These are phyloP conservation scores for Penicillium sp. DNA, from an alignment of 2,329 filamentous ascomycete genomes.

Conservation along the genomic window DNA sequence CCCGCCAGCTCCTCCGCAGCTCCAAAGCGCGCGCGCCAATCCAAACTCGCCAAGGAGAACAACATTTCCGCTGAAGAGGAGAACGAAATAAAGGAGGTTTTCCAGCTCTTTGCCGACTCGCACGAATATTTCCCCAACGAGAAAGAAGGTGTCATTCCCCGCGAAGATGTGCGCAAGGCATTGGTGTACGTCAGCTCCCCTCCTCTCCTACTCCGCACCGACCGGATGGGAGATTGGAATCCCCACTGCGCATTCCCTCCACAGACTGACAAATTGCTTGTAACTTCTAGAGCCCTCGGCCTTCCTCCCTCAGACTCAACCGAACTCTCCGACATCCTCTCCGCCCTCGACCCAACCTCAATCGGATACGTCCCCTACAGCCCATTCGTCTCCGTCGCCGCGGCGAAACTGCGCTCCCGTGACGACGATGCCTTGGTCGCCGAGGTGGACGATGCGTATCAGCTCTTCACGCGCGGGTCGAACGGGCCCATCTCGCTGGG, in stretches of 20 bases:
- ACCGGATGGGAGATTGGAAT: neutral
- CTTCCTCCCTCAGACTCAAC: slow-evolving; percentile 65
- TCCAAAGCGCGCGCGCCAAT: slow-evolving; percentile 61
- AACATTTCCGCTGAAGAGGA: slow-evolving; percentile 84
- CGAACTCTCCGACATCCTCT: slow-evolving; percentile 77
- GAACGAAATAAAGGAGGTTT: slow-evolving; percentile 88
- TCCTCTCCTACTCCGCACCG: neutral
- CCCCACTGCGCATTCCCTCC: neutral
- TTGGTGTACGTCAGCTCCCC: slow-evolving; percentile 63
- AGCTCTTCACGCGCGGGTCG: slow-evolving; percentile 69
- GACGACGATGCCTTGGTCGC: slow-evolving; percentile 60
- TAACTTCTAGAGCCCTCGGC: slow-evolving; percentile 75
- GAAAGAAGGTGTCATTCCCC: slow-evolving; percentile 71
- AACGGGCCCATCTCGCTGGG: slow-evolving; percentile 73
- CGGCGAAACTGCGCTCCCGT: slow-evolving; percentile 74
- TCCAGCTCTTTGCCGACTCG: slow-evolving; percentile 70
- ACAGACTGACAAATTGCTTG: neutral
- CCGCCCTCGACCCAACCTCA: slow-evolving; percentile 79
- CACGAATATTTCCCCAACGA: slow-evolving; percentile 69
- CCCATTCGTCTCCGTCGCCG: slow-evolving; percentile 84
- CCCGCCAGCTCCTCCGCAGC: slow-evolving; percentile 34
- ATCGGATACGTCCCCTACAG: slow-evolving; percentile 79
- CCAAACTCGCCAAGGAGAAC: slow-evolving; percentile 91
- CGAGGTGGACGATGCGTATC: slow-evolving; percentile 82
- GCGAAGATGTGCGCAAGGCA: slow-evolving; percentile 70